Evolutionary conservation across 2,329 filamentous ascomycete species (phyloP), one percentile per base, ranked within the genome.

Genomic region (Scytalidium sp.): DNA sequence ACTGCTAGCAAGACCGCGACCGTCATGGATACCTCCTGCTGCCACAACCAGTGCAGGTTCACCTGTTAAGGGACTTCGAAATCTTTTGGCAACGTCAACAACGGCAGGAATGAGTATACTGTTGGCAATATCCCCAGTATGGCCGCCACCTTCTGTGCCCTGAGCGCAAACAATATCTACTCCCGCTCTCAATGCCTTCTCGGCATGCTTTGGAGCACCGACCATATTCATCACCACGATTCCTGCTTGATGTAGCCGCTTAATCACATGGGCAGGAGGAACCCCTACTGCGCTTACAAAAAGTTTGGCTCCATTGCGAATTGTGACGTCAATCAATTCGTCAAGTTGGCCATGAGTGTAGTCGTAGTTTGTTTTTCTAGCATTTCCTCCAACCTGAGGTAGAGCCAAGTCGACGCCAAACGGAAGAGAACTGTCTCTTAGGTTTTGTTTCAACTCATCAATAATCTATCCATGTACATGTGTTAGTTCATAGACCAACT

Each of bases 161-260:
- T 96, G 91, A 2, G 91, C 84, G 65, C 90, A 95, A 8, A 96
- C 79, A 56, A 96, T 84, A 68, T 96, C 91, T n/a, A 94, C 89
- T 43, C 91, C 91, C 0, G 84, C 79, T 29, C 88, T 81, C 7
- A 96, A 75, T 6, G 90, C 90, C 73, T 96, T 96, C 65, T 85
- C 79, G 1, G 90, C 91, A 67, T 96, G 91, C 66, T 86, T 89
- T 3, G 91, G 91, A 61, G 91, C 88, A 0, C 91, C 91, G 21
- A 96, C 90, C 90, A 96, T 96, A 67, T 96, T 96, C 90, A 96
- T 96, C 39, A 96, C 78, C 50, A 93, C 66, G 36, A 96, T 87
- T 0, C 87, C 87, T 0, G 86, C 84, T 13, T 77, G 75, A 63
- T 96, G 91, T 43, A 96, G 75, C 43, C 81, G 73, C 58, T 88